Evolutionary conservation across 164 flowering plant genomes (phyloP).

Genomic region (Nymphaea colorata): DNA sequence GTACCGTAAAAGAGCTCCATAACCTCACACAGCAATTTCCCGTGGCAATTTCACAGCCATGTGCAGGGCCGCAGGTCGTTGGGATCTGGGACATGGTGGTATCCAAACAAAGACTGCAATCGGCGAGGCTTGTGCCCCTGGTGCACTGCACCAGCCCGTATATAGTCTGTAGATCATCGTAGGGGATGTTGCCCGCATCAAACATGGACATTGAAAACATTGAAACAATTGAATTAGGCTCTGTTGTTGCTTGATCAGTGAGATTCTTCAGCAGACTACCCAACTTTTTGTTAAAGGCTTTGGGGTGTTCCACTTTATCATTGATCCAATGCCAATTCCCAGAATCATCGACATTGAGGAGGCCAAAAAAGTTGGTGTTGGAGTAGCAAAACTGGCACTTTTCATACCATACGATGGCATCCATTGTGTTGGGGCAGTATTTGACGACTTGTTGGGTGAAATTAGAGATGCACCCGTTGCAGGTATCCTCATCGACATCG

Average conservation of each 20-base stretch:
- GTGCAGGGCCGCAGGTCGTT: not conserved
- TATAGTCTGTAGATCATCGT: not conserved
- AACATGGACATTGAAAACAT: not conserved
- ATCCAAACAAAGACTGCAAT: constrained; percentile 1
- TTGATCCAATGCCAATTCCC: not conserved
- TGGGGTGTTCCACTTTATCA: not conserved
- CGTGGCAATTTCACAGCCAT: not conserved
- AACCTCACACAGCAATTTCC: constrained; percentile 2
- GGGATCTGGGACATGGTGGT: not conserved
- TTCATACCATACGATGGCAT: constrained; percentile 6
- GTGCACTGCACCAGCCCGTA: constrained; percentile 5
- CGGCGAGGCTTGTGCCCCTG: not conserved
- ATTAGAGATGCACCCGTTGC: constrained; percentile 1
- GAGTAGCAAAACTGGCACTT: constrained; percentile 7
- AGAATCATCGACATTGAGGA: too few species aligned
- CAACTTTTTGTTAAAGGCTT: not conserved
- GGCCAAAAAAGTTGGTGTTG: not conserved
- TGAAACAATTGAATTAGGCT: too few species aligned
- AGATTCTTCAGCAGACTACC: not conserved
- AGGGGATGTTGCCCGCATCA: not conserved
- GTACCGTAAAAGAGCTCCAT: not conserved
- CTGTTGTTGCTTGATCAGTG: not conserved
- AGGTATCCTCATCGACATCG: not conserved
- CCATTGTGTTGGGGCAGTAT: not conserved
- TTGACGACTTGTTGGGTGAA: not conserved